These are phyloP conservation scores for Barnettozyma salicaria DNA, from an alignment of 805 yeast species.

Conservation along the genomic window DNA sequence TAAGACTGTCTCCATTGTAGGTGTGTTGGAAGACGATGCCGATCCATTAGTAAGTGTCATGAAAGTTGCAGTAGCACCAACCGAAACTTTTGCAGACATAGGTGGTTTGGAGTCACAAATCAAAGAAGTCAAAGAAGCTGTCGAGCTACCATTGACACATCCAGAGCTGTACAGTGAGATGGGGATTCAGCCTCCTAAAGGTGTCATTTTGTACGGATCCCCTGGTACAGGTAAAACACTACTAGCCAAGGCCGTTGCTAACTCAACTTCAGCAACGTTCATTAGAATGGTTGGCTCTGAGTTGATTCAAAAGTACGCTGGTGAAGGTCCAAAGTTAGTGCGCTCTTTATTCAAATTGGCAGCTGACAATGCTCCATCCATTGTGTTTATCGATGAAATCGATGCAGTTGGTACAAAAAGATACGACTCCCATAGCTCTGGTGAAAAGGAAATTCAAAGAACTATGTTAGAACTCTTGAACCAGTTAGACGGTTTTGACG, in stretches of 20 bases:
- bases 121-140: slow-evolving; percentile 96
- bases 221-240: slow-evolving; percentile 98
- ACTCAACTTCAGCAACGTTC: slow-evolving; percentile 94
- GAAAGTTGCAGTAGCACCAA: slow-evolving; percentile 97
- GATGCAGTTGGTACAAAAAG: slow-evolving; percentile 99
- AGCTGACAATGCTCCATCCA: slow-evolving; percentile 96
- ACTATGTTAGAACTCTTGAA: slow-evolving; percentile 94
- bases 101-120: slow-evolving; percentile 96
- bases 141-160: slow-evolving; percentile 91
- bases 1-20: slow-evolving; percentile 93
- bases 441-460: slow-evolving; percentile 95
- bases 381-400: slow-evolving; percentile 96
- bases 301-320: slow-evolving; percentile 91
- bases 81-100: slow-evolving; percentile 93
- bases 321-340: slow-evolving; percentile 95
- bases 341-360: slow-evolving; percentile 95
- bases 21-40: slow-evolving; percentile 95
- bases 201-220: slow-evolving; percentile 94
- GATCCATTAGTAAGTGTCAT: slow-evolving; percentile 97
- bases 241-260: slow-evolving; percentile 96
- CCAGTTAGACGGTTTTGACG: slow-evolving; percentile 96
- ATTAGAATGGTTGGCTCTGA: slow-evolving; percentile 96
- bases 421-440: slow-evolving; percentile 83
- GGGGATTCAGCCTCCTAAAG: slow-evolving; percentile 99
- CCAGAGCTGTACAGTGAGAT: slow-evolving; percentile 96